Evolutionary conservation across 2,329 filamentous ascomycete species (phyloP).

Genomic region (Paraphoma chrysanthemicola): DNA sequence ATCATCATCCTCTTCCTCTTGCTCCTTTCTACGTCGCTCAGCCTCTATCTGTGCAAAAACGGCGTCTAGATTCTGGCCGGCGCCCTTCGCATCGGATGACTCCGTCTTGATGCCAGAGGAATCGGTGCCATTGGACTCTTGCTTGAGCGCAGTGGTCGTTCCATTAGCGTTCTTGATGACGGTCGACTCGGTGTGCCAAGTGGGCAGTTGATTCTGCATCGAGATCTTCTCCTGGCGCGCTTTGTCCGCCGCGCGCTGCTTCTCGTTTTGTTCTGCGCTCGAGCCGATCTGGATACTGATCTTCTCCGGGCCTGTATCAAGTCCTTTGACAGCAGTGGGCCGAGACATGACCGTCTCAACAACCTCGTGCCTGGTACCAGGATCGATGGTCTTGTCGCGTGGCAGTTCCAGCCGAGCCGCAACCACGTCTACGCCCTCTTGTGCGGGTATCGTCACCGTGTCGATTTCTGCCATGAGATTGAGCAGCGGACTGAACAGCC

Average conservation of each 20-base stretch:
- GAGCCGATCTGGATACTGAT: constrained; percentile 75
- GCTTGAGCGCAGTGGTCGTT: constrained; percentile 41
- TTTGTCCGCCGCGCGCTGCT: constrained; percentile 69
- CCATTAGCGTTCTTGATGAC: constrained; percentile 61
- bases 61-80: constrained; percentile 66
- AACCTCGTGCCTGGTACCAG: constrained; percentile 66
- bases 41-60: constrained; percentile 72
- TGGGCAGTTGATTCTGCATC: constrained; percentile 72
- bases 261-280: constrained; percentile 69
- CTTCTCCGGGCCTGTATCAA: constrained; percentile 70
- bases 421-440: constrained; percentile 74
- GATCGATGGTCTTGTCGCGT: constrained; percentile 70
- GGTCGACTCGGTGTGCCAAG: constrained; percentile 76
- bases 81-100: constrained; percentile 58
- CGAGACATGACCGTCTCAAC: constrained; percentile 62
- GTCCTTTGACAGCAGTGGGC: constrained; percentile 73
- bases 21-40: constrained; percentile 57
- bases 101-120: constrained; percentile 48
- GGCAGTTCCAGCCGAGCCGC: constrained; percentile 68
- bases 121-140: constrained; percentile 47
- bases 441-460: constrained; percentile 72
- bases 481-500: constrained; percentile 80
- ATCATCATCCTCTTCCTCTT: constrained; percentile 48
- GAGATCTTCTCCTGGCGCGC: constrained; percentile 71
- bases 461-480: constrained; percentile 80